Evolutionary conservation across 495 filamentous ascomycete genomes (phyloP).

Genomic region (Chaetomidium leptoderma): DNA sequence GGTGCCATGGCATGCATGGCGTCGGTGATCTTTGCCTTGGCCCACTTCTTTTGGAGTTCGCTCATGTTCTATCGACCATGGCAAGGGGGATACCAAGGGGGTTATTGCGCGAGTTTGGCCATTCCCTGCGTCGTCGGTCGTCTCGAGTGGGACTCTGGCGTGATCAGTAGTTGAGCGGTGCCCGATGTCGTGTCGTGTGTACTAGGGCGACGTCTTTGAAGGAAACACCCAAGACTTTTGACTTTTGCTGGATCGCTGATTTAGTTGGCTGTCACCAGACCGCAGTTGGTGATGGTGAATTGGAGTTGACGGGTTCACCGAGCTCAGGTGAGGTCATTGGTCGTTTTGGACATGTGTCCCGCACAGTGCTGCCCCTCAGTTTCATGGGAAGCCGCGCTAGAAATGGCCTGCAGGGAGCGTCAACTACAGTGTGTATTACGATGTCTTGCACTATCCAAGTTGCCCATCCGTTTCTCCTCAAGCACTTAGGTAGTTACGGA

Average conservation of each 20-base stretch:
- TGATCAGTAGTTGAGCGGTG: no score
- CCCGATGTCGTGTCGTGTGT: no score
- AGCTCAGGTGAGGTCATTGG: conserved; percentile 14
- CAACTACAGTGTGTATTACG: not conserved
- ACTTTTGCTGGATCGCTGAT: not conserved
- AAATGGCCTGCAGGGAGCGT: not conserved
- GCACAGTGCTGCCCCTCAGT: conserved; percentile 8
- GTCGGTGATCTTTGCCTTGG: conserved; percentile 65
- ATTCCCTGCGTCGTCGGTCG: not conserved
- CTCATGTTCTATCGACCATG: conserved; percentile 56
- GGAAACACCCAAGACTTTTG: no score
- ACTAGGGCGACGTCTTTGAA: not conserved
- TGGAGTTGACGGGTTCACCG: not conserved
- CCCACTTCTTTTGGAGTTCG: conserved; percentile 78
- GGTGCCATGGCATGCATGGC: conserved; percentile 18
- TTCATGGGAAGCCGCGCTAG: not conserved
- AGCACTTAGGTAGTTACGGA: no score
- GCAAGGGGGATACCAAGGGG: no score
- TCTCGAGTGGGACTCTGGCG: not conserved
- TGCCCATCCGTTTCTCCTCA: no score
- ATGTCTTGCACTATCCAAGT: not conserved
- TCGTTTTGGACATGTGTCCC: not conserved
- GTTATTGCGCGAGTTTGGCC: not conserved
- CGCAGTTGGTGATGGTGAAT: not conserved
- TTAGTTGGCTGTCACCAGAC: not conserved